Evolutionary conservation across 257 asterid genomes (phyloP).

Genomic region (Ballota nigra): DNA sequence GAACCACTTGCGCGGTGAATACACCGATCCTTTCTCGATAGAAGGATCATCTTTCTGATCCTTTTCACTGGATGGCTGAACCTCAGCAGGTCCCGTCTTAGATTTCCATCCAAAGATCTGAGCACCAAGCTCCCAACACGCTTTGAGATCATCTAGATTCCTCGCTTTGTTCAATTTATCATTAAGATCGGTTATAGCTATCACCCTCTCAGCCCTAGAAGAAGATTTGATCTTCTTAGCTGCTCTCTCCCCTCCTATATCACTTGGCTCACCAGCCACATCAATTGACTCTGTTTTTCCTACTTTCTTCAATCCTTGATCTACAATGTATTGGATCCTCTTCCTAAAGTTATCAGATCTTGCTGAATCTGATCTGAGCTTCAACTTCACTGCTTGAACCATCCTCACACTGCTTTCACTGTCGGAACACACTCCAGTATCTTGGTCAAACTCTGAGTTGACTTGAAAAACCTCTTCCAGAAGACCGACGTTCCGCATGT

Average conservation of each 20-base stretch:
- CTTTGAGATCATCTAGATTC: slow-evolving; percentile 69
- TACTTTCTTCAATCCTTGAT: slow-evolving; percentile 61
- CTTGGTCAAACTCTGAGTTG: slow-evolving; percentile 39
- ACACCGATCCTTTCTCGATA: slow-evolving; percentile 14
- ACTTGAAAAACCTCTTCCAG: slow-evolving; percentile 75
- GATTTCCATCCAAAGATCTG: slow-evolving; percentile 42
- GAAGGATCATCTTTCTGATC: slow-evolving; percentile 18
- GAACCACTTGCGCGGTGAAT: slow-evolving; percentile 57
- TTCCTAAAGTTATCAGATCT: slow-evolving; percentile 64
- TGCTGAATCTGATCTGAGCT: slow-evolving; percentile 59
- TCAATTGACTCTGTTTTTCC: slow-evolving; percentile 38
- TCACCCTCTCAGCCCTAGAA: slow-evolving; percentile 41
- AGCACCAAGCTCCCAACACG: slow-evolving; percentile 55
- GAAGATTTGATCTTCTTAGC: slow-evolving; percentile 55
- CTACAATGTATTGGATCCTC: slow-evolving; percentile 68
- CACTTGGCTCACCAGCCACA: slow-evolving; percentile 37
- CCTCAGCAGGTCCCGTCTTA: slow-evolving; percentile 22
- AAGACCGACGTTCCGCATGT: slow-evolving; percentile 63
- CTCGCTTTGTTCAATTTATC: slow-evolving; percentile 78
- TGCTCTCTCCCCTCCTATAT: slow-evolving; percentile 44
- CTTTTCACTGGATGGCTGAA: slow-evolving; percentile 23
- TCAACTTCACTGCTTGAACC: slow-evolving; percentile 49
- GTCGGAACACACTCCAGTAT: slow-evolving; percentile 26
- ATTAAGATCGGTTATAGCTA: slow-evolving; percentile 48
- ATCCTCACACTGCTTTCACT: slow-evolving; percentile 39